Percentiles rank a stretch among this genome's conserved stretches.
These are phyloP conservation scores for Leccinum barrowsii DNA, from an alignment of 768 basidiomycete genomes.

Conservation along the genomic window DNA sequence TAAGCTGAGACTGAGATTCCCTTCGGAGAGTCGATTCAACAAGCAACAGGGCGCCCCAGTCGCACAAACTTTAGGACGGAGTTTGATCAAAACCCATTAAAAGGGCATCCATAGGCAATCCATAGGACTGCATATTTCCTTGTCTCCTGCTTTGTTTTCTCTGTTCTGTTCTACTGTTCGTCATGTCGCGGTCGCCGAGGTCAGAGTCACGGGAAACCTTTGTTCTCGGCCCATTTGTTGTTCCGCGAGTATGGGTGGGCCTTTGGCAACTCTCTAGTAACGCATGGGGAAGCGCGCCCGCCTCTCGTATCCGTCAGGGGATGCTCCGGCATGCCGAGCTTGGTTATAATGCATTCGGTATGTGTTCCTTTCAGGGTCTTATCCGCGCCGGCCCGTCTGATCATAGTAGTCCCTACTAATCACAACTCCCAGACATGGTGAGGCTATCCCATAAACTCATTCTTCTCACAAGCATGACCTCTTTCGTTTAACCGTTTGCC, in stretches of 20 bases:
- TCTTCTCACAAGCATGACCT: slow-evolving; percentile 15
- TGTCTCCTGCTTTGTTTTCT: slow-evolving; percentile 4
- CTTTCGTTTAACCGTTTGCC: slow-evolving; percentile 1
- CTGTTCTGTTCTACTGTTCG: slow-evolving; percentile 6
- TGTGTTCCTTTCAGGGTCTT: slow-evolving; percentile 14
- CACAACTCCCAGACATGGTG: slow-evolving; percentile 50
- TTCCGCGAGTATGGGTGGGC: slow-evolving; percentile 70
- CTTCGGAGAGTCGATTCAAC: background rate
- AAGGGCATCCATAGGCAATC: slow-evolving; percentile 15
- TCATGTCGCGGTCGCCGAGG: slow-evolving; percentile 20
- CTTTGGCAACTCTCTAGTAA: slow-evolving; percentile 86
- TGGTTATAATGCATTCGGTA: slow-evolving; percentile 49
- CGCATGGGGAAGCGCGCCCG: slow-evolving; percentile 78
- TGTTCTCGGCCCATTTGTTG: slow-evolving; percentile 51
- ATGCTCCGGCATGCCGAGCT: slow-evolving; percentile 62
- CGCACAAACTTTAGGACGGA: slow-evolving; percentile 25
- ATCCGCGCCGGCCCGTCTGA: slow-evolving; percentile 7
- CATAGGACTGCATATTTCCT: slow-evolving; percentile 4
- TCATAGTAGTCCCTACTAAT: background rate
- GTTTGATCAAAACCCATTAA: slow-evolving; percentile 28
- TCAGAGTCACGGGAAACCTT: slow-evolving; percentile 42
- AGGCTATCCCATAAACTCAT: background rate
- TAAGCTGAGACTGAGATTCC: slow-evolving; percentile 11
- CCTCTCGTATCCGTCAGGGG: slow-evolving; percentile 57
- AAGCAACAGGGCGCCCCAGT: slow-evolving; percentile 2